These are phyloP conservation scores for Fusarium sp. DNA, from an alignment of 2,329 filamentous ascomycete genomes.

Conservation along the genomic window DNA sequence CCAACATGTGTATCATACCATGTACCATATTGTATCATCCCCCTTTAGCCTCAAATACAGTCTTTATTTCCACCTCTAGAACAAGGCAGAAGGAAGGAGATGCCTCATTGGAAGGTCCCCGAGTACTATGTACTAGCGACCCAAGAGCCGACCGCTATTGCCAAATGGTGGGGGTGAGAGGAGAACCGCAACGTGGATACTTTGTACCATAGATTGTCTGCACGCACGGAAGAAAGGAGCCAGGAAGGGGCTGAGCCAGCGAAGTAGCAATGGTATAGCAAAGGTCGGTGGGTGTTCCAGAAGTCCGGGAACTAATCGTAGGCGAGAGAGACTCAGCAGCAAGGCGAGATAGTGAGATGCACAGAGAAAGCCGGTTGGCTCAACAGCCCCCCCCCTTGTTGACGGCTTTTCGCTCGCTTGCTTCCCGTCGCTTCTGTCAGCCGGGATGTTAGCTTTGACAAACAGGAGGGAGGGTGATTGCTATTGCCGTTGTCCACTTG, in stretches of 20 bases:
- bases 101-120: constrained; percentile 32
- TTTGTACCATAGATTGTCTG: constrained; percentile 8
- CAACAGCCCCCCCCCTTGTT: constrained; percentile 33
- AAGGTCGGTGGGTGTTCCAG: constrained; percentile 37
- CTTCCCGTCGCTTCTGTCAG: constrained; percentile 43
- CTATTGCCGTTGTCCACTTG: constrained; percentile 23
- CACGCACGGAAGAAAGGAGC: constrained; percentile 13
- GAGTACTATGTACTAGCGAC: constrained; percentile 21
- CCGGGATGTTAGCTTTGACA: constrained; percentile 35
- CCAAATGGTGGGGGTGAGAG: constrained; percentile 37
- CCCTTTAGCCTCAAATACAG: constrained; percentile 25
- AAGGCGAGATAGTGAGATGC: constrained; percentile 45
- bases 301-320: constrained; percentile 45
- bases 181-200: constrained; percentile 31
- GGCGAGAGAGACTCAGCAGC: constrained; percentile 35
- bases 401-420: constrained; percentile 43
- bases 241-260: constrained; percentile 20
- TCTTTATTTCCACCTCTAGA: constrained; percentile 17
- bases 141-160: constrained; percentile 38
- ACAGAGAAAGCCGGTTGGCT: constrained; percentile 37
- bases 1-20: constrained; percentile 25
- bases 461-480: constrained; percentile 20
- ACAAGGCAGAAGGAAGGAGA: constrained; percentile 7
- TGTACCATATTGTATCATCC: constrained; percentile 28
- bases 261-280: constrained; percentile 9